Conservation (phyloP, 2,329 filamentous ascomycete species). For the Xylariomycetidae sp. region DNA sequence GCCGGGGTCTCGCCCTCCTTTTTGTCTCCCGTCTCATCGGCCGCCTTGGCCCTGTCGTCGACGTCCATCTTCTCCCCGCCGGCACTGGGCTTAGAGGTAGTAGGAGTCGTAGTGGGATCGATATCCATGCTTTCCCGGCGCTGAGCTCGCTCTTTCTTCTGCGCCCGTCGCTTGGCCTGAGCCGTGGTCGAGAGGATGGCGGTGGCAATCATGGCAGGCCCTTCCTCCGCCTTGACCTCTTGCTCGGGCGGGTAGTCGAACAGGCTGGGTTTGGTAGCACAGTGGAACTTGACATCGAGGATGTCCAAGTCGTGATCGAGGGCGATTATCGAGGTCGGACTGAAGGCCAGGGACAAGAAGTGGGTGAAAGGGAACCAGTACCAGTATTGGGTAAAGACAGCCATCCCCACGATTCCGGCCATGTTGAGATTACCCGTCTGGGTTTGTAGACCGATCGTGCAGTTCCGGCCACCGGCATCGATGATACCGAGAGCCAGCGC, state of each 20-base stretch:
- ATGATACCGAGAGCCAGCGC: constrained; percentile 94
- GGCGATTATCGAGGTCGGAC: constrained; percentile 93
- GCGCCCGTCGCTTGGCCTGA: constrained; percentile 89
- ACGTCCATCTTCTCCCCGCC: constrained; percentile 84
- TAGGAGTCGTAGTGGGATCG: constrained; percentile 71
- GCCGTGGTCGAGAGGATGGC: constrained; percentile 95
- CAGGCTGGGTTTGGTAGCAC: constrained; percentile 86
- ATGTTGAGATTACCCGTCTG: constrained; percentile 99
- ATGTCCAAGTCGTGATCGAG: constrained; percentile 92
- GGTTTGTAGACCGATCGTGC: constrained; percentile 95
- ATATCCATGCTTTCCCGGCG: constrained; percentile 94
- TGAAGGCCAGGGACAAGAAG: constrained; percentile 92
- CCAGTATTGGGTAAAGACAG: constrained; percentile 98
- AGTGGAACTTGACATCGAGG: constrained; percentile 92
- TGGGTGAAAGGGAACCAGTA: constrained; percentile 99
- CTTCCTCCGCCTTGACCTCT: constrained; percentile 90
- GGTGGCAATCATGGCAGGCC: constrained; percentile 88
- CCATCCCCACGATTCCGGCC: constrained; percentile 96
- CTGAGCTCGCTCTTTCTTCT: constrained; percentile 89
- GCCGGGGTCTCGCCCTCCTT: constrained; percentile 48
- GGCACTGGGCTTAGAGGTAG: constrained; percentile 52
- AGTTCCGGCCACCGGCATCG: constrained; percentile 95
- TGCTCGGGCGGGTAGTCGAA: constrained; percentile 98
- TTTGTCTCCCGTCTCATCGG: constrained; percentile 55
- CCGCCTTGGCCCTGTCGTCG: constrained; percentile 55